phyloP scores from a whole-genome alignment of 164 flowering plant genomes.

The Macadamia tetraphylla region DNA sequence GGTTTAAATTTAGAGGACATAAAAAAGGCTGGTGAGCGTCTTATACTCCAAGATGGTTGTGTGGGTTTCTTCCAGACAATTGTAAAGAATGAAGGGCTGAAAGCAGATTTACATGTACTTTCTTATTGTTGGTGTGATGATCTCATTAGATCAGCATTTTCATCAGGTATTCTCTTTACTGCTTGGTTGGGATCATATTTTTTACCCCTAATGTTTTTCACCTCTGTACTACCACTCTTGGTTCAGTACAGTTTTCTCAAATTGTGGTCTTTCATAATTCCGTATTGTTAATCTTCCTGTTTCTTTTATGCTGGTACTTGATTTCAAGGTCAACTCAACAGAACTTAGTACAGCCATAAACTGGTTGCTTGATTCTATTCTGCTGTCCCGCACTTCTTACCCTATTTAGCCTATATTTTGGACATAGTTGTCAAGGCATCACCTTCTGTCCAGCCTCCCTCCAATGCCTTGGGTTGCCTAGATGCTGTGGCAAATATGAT shows the following conservation, averaged over 20 bases:
- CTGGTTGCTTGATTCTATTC: too few relatives aligned
- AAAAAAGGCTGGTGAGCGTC: slow-evolving; percentile 65
- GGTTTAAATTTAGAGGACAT: slow-evolving; percentile 79
- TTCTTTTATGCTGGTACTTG: neutral
- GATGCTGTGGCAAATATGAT: too few relatives aligned
- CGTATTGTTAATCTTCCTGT: neutral
- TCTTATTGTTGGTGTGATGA: slow-evolving; percentile 77
- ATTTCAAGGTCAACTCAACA: neutral
- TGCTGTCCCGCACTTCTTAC: too few relatives aligned
- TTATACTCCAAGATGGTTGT: slow-evolving; percentile 81
- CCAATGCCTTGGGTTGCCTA: too few relatives aligned
- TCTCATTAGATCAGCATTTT: slow-evolving; percentile 54
- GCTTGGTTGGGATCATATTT: neutral
- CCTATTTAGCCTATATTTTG: too few relatives aligned
- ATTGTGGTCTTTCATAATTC: neutral
- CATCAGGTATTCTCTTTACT: slow-evolving; percentile 45
- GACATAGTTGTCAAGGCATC: too few relatives aligned
- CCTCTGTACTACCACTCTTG: neutral
- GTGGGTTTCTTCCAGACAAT: slow-evolving; percentile 49
- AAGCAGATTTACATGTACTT: slow-evolving; percentile 49
- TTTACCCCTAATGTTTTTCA: neutral
- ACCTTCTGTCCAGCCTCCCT: too few relatives aligned
- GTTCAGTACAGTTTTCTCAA: neutral
- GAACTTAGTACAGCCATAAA: too few relatives aligned
- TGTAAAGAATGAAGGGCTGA: slow-evolving; percentile 42